A percentile compares a stretch with the other conserved stretches of the same genome.
Evolutionary conservation across 2,329 filamentous ascomycete species (phyloP).

Genomic region (Setomelanomma holmii): DNA sequence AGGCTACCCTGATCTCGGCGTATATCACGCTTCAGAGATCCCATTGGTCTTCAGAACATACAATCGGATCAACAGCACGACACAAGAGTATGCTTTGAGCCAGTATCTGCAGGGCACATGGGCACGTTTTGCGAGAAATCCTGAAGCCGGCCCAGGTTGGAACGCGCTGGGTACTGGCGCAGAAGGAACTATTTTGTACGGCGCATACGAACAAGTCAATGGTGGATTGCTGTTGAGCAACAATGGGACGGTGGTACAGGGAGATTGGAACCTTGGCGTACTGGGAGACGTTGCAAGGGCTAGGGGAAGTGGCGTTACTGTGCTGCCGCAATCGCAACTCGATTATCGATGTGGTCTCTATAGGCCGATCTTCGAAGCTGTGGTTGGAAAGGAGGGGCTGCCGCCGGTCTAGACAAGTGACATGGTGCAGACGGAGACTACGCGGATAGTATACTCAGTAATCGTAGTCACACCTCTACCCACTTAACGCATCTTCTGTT

Average conservation of each 20-base stretch:
- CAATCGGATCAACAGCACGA: slow-evolving; percentile 18
- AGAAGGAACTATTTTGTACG: slow-evolving; percentile 16
- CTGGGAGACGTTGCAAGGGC: slow-evolving; percentile 26
- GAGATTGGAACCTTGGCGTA: slow-evolving; percentile 25
- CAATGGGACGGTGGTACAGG: slow-evolving; percentile 9
- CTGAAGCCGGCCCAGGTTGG: slow-evolving; percentile 32
- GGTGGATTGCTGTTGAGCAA: slow-evolving; percentile 11
- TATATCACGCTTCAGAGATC: slow-evolving; percentile 34
- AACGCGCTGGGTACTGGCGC: slow-evolving; percentile 25
- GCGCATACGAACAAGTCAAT: slow-evolving; percentile 13
- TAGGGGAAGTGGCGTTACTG: slow-evolving; percentile 21
- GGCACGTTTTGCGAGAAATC: slow-evolving; percentile 40
- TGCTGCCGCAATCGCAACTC: slow-evolving; percentile 20
- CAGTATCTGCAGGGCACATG: slow-evolving; percentile 31
- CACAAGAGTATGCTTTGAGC: slow-evolving; percentile 25
- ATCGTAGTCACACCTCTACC: neutral
- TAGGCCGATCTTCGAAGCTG: slow-evolving; percentile 20
- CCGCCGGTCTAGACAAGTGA: slow-evolving; percentile 1
- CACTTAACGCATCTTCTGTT: too few relatives aligned
- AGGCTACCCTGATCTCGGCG: slow-evolving; percentile 17
- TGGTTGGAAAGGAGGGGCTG: slow-evolving; percentile 19
- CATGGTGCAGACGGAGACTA: too few relatives aligned
- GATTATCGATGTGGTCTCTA: slow-evolving; percentile 24
- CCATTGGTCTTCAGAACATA: slow-evolving; percentile 33
- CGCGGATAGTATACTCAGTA: neutral